Conservation (phyloP, 257 asterid species). For the Salvia hispanica region DNA sequence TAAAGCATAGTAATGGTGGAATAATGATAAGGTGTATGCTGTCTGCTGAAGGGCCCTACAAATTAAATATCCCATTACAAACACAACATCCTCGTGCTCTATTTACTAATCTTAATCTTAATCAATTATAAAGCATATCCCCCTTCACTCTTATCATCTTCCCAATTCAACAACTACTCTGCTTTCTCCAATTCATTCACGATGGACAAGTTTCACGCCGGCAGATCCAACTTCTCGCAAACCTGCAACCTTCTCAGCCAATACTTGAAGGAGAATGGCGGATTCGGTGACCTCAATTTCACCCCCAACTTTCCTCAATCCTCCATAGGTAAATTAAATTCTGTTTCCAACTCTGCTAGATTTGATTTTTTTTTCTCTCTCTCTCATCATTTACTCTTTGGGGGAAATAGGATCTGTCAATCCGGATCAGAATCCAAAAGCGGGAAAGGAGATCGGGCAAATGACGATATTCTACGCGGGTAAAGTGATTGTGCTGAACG, state of each 20-base stretch:
- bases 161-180: too few relatives aligned
- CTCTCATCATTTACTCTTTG: not conserved
- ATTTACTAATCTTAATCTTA: too few relatives aligned
- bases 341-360: constrained; percentile 10
- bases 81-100: too few relatives aligned
- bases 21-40: too few relatives aligned
- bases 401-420: constrained; percentile 34
- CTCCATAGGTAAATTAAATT: constrained; percentile 34
- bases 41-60: too few relatives aligned
- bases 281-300: constrained; percentile 53
- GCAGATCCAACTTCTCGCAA: constrained; percentile 63
- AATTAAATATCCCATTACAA: too few relatives aligned
- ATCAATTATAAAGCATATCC: too few relatives aligned
- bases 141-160: too few relatives aligned
- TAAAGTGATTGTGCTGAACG: constrained; percentile 44
- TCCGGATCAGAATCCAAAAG: constrained; percentile 24
- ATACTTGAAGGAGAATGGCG: constrained; percentile 69
- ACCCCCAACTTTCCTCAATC: constrained; percentile 28
- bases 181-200: too few relatives aligned
- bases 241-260: constrained; percentile 68
- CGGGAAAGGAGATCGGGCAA: constrained; percentile 31
- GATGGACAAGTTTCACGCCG: constrained; percentile 32
- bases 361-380: not conserved
- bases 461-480: constrained; percentile 55
- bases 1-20: too few relatives aligned